Base-by-base conservation (phyloP, 306 rosid species). In the Ormosia emarginata region DNA sequence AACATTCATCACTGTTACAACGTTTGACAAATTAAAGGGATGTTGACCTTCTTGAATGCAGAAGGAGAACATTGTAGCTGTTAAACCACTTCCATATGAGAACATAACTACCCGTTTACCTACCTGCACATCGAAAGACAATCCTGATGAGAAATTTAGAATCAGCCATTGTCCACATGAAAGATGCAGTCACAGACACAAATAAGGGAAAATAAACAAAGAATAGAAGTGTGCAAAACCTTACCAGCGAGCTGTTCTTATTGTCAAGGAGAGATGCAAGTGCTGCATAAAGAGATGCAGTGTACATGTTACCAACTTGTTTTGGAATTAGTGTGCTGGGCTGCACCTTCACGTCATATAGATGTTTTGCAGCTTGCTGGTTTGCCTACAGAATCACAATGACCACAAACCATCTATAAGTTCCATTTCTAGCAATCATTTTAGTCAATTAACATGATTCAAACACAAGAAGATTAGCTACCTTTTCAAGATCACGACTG, bases 401-500 rank as follows among this genome's bases (percentile, higher is more conserved):
- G 52, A 65, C 41, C 74, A 50, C 41, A 36, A 49, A 76, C 64
- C 34, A 80, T 71, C 7, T 29, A 13, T 32, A 40, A 66, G 7
- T 50, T 77, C 8, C 37, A 40, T 52, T 37, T 72, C 34, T 9
- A 52, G 58, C 15, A 71, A 74, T 44, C 39, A 44, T 65, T 67
- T 41, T 68, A 15, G 29, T 59, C 41, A 17, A 71, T 24, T 24
- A 24, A 68, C 50, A 13, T 1, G 10, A 79, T 49, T 53, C 41
- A 59, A 56, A 24, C 84, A 29, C 24, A 32, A 46, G 10, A 24
- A 56, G 55, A 63, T 62, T 63, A 32, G 36, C 65, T 63, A 94
- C 98, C 98, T 92, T 94, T 78, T 94, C 98, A 81, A 94, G 97
- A 88, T 90, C 95, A 75, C 94, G 94, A 84, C 83, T 90, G 29